Evolutionary conservation across 805 yeast species (phyloP).

Genomic region (Candida hungchunana): DNA sequence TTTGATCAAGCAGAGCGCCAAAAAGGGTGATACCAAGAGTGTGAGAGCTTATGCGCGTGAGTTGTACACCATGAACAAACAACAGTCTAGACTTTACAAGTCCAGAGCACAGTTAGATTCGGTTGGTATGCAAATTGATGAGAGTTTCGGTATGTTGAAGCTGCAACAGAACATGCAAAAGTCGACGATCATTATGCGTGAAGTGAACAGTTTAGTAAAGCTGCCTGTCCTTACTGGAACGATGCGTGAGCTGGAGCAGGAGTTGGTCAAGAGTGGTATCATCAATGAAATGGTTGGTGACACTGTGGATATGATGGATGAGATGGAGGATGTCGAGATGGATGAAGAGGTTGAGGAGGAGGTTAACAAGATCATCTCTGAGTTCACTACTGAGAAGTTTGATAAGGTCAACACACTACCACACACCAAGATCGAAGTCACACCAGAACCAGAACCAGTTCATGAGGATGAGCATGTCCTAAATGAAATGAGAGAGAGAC

Average conservation of each 20-base stretch:
- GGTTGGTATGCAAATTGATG: conserved; percentile 84
- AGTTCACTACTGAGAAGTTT: conserved; percentile 40
- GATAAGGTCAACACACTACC: conserved; percentile 36
- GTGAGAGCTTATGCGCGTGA: conserved; percentile 83
- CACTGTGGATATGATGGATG: conserved; percentile 65
- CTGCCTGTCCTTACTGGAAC: conserved; percentile 78
- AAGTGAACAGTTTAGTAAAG: conserved; percentile 72
- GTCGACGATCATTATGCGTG: conserved; percentile 80
- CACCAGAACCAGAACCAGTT: conserved; percentile 34
- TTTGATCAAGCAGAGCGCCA: conserved; percentile 69
- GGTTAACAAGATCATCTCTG: conserved; percentile 57
- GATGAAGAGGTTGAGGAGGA: conserved; percentile 64
- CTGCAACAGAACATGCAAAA: conserved; percentile 76
- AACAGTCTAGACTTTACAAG: conserved; percentile 65
- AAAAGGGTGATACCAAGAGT: conserved; percentile 68
- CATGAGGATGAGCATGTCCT: conserved; percentile 70
- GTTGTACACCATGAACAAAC: conserved; percentile 66
- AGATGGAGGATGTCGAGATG: conserved; percentile 57
- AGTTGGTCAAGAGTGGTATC: conserved; percentile 78
- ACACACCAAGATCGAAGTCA: conserved; percentile 20
- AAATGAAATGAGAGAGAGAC: conserved; percentile 83
- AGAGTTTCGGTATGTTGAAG: conserved; percentile 82
- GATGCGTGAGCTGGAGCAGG: conserved; percentile 83
- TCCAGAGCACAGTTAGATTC: conserved; percentile 85
- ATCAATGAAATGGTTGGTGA: conserved; percentile 96